A percentile compares a stretch with the other conserved stretches of the same genome.
Conservation (phyloP, 2,329 filamentous ascomycete species). For the Verticillium albo-atrum region DNA sequence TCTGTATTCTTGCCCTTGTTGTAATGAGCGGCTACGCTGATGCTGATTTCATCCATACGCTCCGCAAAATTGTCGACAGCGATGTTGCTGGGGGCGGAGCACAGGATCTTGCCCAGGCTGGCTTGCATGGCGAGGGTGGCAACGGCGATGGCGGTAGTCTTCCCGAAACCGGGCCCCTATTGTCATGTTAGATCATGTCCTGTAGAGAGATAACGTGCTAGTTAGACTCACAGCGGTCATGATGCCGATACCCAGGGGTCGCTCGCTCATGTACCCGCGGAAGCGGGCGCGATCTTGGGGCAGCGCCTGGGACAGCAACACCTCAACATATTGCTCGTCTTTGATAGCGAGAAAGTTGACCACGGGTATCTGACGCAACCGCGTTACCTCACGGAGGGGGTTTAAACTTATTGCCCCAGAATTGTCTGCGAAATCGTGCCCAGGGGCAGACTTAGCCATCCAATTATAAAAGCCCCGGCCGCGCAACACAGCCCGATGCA, state of each 20-base stretch:
- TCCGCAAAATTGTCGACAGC: conserved; percentile 13
- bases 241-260: not conserved
- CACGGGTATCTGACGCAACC: not conserved
- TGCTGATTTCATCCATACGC: not conserved
- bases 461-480: not conserved
- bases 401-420: too few relatives aligned
- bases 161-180: conserved; percentile 13
- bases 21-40: not conserved
- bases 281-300: not conserved
- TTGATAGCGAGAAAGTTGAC: not conserved
- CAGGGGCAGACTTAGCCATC: not conserved
- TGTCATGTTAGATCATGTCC: not conserved
- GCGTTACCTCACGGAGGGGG: not conserved
- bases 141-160: conserved; percentile 3
- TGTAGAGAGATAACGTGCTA: too few relatives aligned
- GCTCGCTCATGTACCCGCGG: not conserved
- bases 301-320: not conserved
- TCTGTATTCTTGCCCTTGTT: not conserved
- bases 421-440: too few relatives aligned
- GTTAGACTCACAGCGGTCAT: not conserved
- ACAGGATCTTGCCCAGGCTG: conserved; percentile 7
- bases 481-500: not conserved
- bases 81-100: conserved; percentile 10
- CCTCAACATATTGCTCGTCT: not conserved
- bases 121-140: conserved; percentile 4